Conservation (phyloP, 169 alveolate genomes). For the Eimeria praecox region DNA sequence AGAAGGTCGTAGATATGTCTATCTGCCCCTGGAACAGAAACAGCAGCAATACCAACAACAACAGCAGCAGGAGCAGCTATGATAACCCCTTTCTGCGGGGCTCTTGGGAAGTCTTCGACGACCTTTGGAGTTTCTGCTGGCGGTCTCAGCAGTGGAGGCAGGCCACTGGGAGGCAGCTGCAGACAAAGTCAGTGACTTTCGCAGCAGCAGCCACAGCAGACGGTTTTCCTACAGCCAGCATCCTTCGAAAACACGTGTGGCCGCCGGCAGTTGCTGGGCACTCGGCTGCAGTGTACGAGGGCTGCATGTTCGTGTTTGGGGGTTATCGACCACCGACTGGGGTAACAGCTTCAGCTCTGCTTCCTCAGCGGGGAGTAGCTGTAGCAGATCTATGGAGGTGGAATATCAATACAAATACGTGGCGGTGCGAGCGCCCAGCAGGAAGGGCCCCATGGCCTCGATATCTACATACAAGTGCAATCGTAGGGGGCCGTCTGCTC, state of each 20-base stretch:
- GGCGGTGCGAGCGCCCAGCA: neutral
- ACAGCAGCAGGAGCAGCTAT: neutral
- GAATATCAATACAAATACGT: neutral
- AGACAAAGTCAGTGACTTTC: neutral
- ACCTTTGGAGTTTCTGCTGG: conserved; percentile 33
- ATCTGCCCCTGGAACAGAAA: neutral
- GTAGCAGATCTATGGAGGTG: conserved; percentile 22
- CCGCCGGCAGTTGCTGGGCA: conserved; percentile 51
- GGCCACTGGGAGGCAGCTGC: neutral
- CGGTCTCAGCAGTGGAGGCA: conserved; percentile 18
- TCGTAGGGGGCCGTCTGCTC: neutral
- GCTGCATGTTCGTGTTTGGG: conserved; percentile 48
- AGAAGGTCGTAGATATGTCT: neutral
- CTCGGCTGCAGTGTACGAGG: conserved; percentile 22
- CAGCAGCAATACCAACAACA: neutral
- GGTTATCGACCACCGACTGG: neutral
- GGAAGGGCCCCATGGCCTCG: conserved; percentile 49
- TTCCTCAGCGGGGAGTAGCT: neutral
- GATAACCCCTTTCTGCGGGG: neutral
- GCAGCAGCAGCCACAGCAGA: neutral
- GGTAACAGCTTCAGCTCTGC: neutral
- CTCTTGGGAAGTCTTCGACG: conserved; percentile 31
- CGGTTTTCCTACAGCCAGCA: neutral
- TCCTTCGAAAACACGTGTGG: conserved; percentile 5
- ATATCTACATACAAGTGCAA: conserved; percentile 19